These are phyloP conservation scores for Ganoderma sp. DNA, from an alignment of 1,284 basidiomycete species.

Conservation along the genomic window DNA sequence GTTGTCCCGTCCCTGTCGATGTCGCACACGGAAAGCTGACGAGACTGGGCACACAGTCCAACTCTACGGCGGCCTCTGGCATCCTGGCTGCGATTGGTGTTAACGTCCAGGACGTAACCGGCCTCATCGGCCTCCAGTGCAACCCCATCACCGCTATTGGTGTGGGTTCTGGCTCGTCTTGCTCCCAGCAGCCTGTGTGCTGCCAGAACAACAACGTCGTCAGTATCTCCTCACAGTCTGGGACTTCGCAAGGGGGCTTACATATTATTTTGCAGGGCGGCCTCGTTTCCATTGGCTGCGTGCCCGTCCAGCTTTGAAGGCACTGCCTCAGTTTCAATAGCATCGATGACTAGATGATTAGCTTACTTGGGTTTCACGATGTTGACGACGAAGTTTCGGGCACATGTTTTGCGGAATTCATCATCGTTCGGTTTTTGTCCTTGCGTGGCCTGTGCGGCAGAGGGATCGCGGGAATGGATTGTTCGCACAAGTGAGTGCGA, in stretches of 20 bases:
- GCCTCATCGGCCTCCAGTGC: conserved; percentile 26
- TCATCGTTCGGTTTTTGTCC: conserved; percentile 3
- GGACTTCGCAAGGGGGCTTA: neutral
- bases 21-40: neutral
- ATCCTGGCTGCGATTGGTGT: conserved; percentile 27
- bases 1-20: neutral
- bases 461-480: neutral
- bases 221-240: neutral
- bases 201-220: conserved; percentile 36
- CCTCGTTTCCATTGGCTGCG: conserved; percentile 33
- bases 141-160: conserved; percentile 30
- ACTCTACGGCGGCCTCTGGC: conserved; percentile 18
- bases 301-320: conserved; percentile 29
- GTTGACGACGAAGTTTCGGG: conserved; percentile 7
- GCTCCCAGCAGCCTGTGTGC: conserved; percentile 30
- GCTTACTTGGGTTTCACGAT: conserved; percentile 4
- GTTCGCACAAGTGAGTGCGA: too few relatives aligned
- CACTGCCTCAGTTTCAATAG: neutral
- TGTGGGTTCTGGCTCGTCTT: conserved; percentile 21
- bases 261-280: conserved; percentile 22
- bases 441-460: neutral
- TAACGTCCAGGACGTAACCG: conserved; percentile 21
- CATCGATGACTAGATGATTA: neutral
- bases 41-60: conserved; percentile 7
- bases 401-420: conserved; percentile 15